Evolutionary conservation across 2,329 filamentous ascomycete species (phyloP), one percentile per base, ranked within the genome.

Genomic region (Hypoxylon rubiginosum): DNA sequence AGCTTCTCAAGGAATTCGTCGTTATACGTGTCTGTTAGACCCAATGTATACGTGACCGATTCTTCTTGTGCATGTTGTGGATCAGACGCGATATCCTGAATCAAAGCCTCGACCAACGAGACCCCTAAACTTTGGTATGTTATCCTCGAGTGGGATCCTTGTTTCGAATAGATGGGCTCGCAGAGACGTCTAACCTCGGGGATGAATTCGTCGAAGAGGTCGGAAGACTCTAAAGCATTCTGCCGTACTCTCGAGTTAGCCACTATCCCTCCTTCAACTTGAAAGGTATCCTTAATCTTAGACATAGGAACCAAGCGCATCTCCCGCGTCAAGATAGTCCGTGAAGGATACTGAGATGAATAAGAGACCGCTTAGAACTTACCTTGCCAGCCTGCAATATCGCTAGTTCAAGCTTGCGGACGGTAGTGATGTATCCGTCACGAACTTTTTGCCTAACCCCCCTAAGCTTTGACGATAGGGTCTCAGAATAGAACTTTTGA

Each of bases 321-420:
- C 45, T 28, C 45, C 32, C 13, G 8, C 26, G 3, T 26, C 9
- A 17, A 32, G 24, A 24, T 24, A 13, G 5, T 21, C 41, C 19
- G n/a, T 43, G n/a, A 8, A 17, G 17, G 11, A 43, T 50, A n/a
- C 17, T 34, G 13, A 51, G 13, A 32, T n/a, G 28, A 6, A 7
- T 8, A 43, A 2, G 32, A 5, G 13, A 45, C 9, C 13, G n/a
- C n/a, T 62, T 19, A 39, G 19, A 51, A 24, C 79, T 72, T 71
- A 86, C 85, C 79, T 83, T 86, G 69, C 85, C 85, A 11, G 79
- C 80, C 58, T 83, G 79, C 54, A 87, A 78, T 4, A 87, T 71
- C 62, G 86, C 83, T 17, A 88, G 73, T 73, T 88, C 86, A 1
- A 86, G 74, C 49, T 80, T 81, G 13, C 86, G 81, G 17, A 82